These are phyloP conservation scores for Botrytis fabae DNA, from an alignment of 2,329 filamentous ascomycete species.

Conservation along the genomic window DNA sequence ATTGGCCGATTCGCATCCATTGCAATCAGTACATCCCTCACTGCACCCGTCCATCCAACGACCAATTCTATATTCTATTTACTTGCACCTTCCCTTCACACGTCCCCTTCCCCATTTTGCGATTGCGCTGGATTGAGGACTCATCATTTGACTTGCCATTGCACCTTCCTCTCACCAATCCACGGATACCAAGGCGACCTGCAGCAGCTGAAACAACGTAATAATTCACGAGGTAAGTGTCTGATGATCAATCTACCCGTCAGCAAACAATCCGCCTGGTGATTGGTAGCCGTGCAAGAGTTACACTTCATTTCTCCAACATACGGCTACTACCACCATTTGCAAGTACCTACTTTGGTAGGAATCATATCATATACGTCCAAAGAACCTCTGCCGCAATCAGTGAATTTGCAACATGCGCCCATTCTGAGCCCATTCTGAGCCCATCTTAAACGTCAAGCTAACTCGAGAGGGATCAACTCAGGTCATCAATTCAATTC, in stretches of 20 bases:
- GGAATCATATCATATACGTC: neutral
- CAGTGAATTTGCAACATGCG: neutral
- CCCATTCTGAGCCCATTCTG: neutral
- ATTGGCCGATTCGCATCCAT: neutral
- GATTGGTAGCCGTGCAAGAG: conserved; percentile 19
- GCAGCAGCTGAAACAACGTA: conserved; percentile 15
- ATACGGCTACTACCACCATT: neutral
- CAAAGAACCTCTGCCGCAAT: neutral
- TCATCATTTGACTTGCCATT: conserved; percentile 5
- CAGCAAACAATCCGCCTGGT: conserved; percentile 17
- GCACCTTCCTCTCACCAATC: neutral
- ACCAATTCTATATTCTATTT: neutral
- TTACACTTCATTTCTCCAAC: conserved; percentile 16
- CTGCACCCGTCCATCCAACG: neutral
- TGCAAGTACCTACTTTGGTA: neutral
- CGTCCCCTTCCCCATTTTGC: neutral
- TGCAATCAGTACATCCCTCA: neutral
- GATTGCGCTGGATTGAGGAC: neutral
- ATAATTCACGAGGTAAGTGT: conserved; percentile 21
- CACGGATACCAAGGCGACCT: conserved; percentile 17
- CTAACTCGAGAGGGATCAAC: neutral
- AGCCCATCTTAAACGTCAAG: neutral
- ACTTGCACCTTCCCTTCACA: neutral
- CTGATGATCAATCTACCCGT: conserved; percentile 24
- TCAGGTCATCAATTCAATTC: conserved; percentile 1